Percentiles rank a stretch among this genome's conserved stretches.
Evolutionary conservation across 768 basidiomycete genomes (phyloP).

Genomic region (Lactifluus volemus): DNA sequence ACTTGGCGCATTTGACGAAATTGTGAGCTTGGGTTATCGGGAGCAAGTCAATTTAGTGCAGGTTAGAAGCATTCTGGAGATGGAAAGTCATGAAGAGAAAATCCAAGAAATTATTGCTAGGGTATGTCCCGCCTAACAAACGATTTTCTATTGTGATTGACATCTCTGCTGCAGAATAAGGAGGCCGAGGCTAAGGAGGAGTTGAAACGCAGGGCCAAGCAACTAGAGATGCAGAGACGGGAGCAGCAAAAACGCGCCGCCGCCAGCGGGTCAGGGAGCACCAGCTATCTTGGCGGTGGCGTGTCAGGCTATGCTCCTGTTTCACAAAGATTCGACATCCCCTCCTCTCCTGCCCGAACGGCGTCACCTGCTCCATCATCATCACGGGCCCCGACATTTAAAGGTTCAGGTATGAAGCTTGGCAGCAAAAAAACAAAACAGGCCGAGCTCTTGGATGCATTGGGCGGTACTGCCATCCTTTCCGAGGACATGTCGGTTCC

Average conservation of each 20-base stretch:
- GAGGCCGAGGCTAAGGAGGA: slow-evolving; percentile 99
- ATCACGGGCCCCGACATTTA: slow-evolving; percentile 75
- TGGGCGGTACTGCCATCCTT: slow-evolving; percentile 67
- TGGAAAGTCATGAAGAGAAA: slow-evolving; percentile 90
- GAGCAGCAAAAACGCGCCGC: slow-evolving; percentile 79
- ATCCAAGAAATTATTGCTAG: slow-evolving; percentile 97
- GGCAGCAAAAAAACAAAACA: slow-evolving; percentile 89
- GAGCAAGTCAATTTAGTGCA: slow-evolving; percentile 75
- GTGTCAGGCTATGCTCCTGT: slow-evolving; percentile 63
- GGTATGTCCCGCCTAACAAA: slow-evolving; percentile 36
- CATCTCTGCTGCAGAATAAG: slow-evolving; percentile 60
- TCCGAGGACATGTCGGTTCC: slow-evolving; percentile 48
- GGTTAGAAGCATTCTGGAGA: slow-evolving; percentile 70
- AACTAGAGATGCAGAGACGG: slow-evolving; percentile 94
- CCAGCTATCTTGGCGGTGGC: slow-evolving; percentile 59
- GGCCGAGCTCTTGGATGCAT: slow-evolving; percentile 77
- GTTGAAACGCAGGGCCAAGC: slow-evolving; percentile 94
- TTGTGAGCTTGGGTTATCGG: slow-evolving; percentile 82
- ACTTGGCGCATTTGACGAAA: slow-evolving; percentile 92
- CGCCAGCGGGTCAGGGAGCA: slow-evolving; percentile 34
- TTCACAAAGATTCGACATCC: slow-evolving; percentile 57
- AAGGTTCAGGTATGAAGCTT: slow-evolving; percentile 92
- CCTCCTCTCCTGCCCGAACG: slow-evolving; percentile 38
- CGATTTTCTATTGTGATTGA: neutral
- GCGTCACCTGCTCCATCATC: slow-evolving; percentile 41